Evolutionary conservation across 805 yeast species (phyloP), one percentile per base, ranked within the genome.

Genomic region (Priceomyces medius): DNA sequence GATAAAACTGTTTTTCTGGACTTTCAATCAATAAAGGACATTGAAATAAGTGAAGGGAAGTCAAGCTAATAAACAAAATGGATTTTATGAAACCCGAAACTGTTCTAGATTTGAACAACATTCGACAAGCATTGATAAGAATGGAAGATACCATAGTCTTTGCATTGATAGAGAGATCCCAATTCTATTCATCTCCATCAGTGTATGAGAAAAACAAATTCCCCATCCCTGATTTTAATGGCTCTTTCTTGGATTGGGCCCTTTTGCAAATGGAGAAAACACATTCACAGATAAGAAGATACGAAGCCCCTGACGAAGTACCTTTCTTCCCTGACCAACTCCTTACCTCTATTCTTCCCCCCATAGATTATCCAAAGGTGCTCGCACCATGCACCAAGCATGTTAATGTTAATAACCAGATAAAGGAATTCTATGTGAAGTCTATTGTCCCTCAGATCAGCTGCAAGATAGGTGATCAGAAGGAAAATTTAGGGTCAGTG

Each of bases 111-210:
- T 70, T 93, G 44, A 71, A 70, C 53, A 89, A 93, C 64, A 93
- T 93, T 54, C 80, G 99, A 47, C 81, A 78, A 45, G 85, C 88
- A 13, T 72, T 93, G 35, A 83, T 90, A 29, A 79, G 96, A 41
- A 88, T 93, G 97, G 99, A 93, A 59, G 98, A 93, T 63, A 86
- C 97, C 5, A 89, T 93, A 52, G 85, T 93, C 46, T 93, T 90
- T 72, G 86, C 84, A 43, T 77, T 93, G 51, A 90, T 93, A 45
- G 99, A 93, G 62, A 76, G 99, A 49, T 87, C 97, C 2, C 96
- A 91, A 66, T 91, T 88, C 58, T 81, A 72, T 51, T 76, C 77
- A 21, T 81, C 88, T 40, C 84, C 86, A 1, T 75, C 86, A 13
- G 88, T 89, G 7, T 93, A 93, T 65, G 73, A 76, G 51, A 51